Conservation (phyloP, 352 stramenopile genomes). For the Phytophthora meadii region DNA sequence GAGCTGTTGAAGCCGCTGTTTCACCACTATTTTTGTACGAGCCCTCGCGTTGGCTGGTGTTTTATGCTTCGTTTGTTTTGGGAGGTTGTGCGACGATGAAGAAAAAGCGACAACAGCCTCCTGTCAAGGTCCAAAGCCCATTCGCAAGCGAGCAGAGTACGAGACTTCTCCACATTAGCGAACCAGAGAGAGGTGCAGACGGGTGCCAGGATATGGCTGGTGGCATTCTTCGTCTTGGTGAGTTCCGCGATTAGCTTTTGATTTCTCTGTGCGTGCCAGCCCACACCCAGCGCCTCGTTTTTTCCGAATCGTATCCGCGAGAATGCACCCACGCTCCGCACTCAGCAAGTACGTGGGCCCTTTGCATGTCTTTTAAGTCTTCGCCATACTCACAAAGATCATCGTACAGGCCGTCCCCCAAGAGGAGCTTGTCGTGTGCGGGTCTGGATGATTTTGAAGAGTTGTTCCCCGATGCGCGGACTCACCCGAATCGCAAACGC, state of each 20-base stretch:
- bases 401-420: conserved; percentile 48
- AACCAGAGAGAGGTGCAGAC: conserved; percentile 18
- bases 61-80: conserved; percentile 42
- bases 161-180: conserved; percentile 23
- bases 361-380: neutral
- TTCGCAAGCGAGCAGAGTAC: conserved; percentile 40
- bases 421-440: conserved; percentile 65
- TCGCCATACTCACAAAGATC: too few relatives aligned
- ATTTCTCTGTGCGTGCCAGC: conserved; percentile 21
- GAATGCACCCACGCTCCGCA: conserved; percentile 45
- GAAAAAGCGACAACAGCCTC: conserved; percentile 35
- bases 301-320: conserved; percentile 10
- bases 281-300: conserved; percentile 8
- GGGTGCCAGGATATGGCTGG: conserved; percentile 39
- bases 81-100: conserved; percentile 44
- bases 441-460: conserved; percentile 62
- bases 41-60: conserved; percentile 22
- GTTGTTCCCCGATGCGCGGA: conserved; percentile 32
- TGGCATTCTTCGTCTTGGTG: conserved; percentile 36
- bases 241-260: conserved; percentile 45
- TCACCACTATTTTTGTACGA: conserved; percentile 43
- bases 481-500: conserved; percentile 51
- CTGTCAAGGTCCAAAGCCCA: conserved; percentile 38
- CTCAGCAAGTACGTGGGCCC: conserved; percentile 43
- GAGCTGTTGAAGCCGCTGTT: conserved; percentile 28